Evolutionary conservation across 352 stramenopile genomes (phyloP), one percentile per base, ranked within the genome.

Genomic region (Pythium oligandrum): DNA sequence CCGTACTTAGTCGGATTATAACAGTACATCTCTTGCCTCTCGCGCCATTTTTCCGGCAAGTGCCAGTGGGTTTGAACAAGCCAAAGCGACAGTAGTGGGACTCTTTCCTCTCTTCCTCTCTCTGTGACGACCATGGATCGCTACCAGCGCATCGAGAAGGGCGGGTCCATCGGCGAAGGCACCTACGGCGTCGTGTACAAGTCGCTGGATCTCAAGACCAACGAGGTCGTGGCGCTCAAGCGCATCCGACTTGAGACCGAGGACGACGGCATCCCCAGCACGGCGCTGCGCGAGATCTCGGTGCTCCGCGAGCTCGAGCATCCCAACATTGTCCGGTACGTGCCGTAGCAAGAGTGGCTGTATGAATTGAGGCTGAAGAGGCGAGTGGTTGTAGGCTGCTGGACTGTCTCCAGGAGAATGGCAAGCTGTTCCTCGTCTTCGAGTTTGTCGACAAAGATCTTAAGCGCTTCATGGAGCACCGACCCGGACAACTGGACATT

Each of bases 391-490:
- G 26, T 58, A 90, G 81, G 17, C 68, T 98, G 43, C 64, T 96
- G 9, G 93, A 99, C 71, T 98, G 98, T 44, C 83, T 98, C 31
- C 94, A 98, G 75, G 91, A 93, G 48, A 81, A 95, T 32, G 88
- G 90, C 46, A 97, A 97, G 61, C 90, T 99, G 35, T 99, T 98
- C 68, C 83, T 99, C 35, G 96, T 99, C 4, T 99, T 99, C 65
- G 97, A 99, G 84, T 99, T 99, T 61, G 94, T 99, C 55, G 97
- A 99, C 67, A 92, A 96, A 45, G 96, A 99, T 69, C 78, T 99
- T 32, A 99, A 99, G 73, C 84, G 80, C 31, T 95, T 87, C 69
- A 97, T 98, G 88, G 94, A 98, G 73, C 75, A 89, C 59, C 89
- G 82, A 35, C 66, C 90, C 11, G 78, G 78, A 32, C 74, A 64